These are phyloP conservation scores for Leishmania tarentolae DNA, from an alignment of 208 protist species.

Conservation along the genomic window DNA sequence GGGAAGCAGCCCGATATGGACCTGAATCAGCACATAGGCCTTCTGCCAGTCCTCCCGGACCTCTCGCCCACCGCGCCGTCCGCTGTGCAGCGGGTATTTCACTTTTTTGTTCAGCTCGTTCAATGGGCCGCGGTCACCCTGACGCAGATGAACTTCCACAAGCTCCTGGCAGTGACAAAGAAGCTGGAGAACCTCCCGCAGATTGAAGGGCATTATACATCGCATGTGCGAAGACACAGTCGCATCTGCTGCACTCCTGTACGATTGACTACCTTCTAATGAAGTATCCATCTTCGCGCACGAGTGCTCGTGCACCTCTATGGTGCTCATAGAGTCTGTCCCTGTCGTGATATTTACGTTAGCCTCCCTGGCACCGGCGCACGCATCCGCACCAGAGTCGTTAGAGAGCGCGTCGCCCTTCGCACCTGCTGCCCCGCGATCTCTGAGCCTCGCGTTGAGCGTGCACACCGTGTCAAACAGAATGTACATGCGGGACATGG, in stretches of 20 bases:
- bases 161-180: constrained; percentile 74
- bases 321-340: not conserved
- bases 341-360: not conserved
- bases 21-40: constrained; percentile 82
- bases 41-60: constrained; percentile 92
- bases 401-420: not conserved
- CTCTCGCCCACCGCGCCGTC: constrained; percentile 65
- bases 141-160: constrained; percentile 71
- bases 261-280: too few relatives aligned
- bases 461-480: constrained; percentile 77
- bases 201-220: constrained; percentile 5
- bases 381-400: not conserved
- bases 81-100: constrained; percentile 63
- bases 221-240: not conserved
- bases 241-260: not conserved
- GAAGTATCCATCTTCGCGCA: not conserved
- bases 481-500: constrained; percentile 86
- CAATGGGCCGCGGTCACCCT: constrained; percentile 77
- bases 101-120: constrained; percentile 85
- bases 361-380: not conserved
- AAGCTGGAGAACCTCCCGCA: constrained; percentile 46
- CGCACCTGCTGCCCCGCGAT: not conserved
- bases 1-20: constrained; percentile 52
- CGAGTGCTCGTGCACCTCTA: not conserved
- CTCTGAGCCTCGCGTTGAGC: constrained; percentile 42